phyloP scores from a whole-genome alignment of 2,329 filamentous ascomycete genomes.

The Alternaria brassicae region DNA sequence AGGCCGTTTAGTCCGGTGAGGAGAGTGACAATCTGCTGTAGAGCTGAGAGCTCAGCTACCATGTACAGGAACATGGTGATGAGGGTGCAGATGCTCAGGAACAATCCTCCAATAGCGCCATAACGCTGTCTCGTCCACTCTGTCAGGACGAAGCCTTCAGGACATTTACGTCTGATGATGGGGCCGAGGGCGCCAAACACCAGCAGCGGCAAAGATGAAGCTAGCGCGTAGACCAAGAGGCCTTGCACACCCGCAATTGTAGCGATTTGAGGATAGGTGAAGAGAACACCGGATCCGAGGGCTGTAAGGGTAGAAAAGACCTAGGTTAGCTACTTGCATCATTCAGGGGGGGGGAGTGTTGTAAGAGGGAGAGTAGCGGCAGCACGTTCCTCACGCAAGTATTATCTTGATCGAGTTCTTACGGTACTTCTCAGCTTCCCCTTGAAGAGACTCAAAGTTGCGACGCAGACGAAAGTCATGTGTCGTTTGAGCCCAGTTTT shows the following conservation, averaged over 20 bases:
- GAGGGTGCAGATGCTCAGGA: constrained; percentile 78
- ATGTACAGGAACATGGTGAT: constrained; percentile 87
- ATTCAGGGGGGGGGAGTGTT: constrained; percentile 35
- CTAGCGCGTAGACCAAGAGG: constrained; percentile 75
- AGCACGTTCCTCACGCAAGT: constrained; percentile 98
- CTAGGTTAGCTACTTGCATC: constrained; percentile 45
- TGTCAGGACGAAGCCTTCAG: constrained; percentile 83
- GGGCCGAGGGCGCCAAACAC: constrained; percentile 77
- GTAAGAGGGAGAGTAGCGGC: constrained; percentile 69
- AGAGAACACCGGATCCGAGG: constrained; percentile 82
- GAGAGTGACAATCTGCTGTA: constrained; percentile 78
- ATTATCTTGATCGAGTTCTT: constrained; percentile 98
- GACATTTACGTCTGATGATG: constrained; percentile 79
- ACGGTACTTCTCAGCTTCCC: constrained; percentile 95
- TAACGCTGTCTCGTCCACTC: constrained; percentile 85
- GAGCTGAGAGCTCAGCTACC: constrained; percentile 81
- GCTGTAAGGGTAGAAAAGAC: constrained; percentile 58
- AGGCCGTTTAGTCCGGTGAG: constrained; percentile 78
- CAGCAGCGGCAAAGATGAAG: constrained; percentile 75
- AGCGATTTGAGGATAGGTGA: constrained; percentile 81
- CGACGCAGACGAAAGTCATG: constrained; percentile 8
- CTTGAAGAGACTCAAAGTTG: constrained; percentile 21
- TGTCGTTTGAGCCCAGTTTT: constrained; percentile 14
- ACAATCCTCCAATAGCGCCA: constrained; percentile 71
- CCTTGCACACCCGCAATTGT: constrained; percentile 82